Conservation (phyloP, 2,329 filamentous ascomycete species). For the Xylaria sp. region DNA sequence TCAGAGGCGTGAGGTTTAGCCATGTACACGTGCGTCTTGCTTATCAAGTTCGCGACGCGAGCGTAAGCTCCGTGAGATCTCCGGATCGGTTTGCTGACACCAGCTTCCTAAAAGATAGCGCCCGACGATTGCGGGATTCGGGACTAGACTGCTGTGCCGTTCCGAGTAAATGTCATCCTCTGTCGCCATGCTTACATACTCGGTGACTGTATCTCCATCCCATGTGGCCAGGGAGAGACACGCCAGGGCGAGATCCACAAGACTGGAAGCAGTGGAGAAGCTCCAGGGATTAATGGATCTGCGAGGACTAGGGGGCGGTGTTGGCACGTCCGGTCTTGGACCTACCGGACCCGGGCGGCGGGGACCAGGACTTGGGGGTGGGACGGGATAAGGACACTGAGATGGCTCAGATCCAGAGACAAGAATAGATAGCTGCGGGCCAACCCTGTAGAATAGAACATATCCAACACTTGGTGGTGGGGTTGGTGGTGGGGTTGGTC, state of each 20-base stretch:
- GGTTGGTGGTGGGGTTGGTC: conserved; percentile 49
- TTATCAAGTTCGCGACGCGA: background rate
- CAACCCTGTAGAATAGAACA: conserved; percentile 2
- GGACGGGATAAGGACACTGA: conserved; percentile 41
- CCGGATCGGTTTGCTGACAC: background rate
- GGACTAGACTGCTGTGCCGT: background rate
- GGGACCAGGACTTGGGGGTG: conserved; percentile 43
- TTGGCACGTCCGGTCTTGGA: conserved; percentile 46
- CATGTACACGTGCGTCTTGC: background rate
- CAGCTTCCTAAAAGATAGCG: background rate
- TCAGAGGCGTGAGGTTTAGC: background rate
- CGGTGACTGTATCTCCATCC: background rate
- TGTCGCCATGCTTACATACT: background rate
- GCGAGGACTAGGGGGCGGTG: conserved; percentile 47
- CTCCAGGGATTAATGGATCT: conserved; percentile 27
- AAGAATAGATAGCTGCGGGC: conserved; percentile 34
- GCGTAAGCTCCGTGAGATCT: background rate
- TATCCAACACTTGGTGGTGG: conserved; percentile 48
- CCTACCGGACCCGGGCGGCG: conserved; percentile 43
- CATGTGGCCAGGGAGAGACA: conserved; percentile 12
- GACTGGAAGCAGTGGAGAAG: background rate
- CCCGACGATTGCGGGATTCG: background rate
- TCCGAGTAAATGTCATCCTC: background rate
- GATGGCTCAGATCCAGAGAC: conserved; percentile 23
- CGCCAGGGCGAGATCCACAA: conserved; percentile 2